A percentile compares a stretch with the other conserved stretches of the same genome.
Evolutionary conservation across 1,284 basidiomycete species (phyloP).

Genomic region (Coriolopsis trogii): DNA sequence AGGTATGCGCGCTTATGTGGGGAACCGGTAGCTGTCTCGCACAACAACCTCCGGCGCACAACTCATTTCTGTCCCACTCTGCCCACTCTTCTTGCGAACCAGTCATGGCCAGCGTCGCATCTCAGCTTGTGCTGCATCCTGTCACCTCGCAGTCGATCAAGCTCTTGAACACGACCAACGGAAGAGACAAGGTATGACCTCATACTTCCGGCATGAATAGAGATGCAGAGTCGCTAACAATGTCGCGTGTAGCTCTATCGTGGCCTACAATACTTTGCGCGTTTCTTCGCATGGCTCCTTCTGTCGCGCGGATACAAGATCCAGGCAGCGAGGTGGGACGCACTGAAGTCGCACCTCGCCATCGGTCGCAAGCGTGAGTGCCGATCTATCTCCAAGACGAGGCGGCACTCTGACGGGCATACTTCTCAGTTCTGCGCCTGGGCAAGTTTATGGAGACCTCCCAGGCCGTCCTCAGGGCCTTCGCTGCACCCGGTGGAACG

Average conservation of each 20-base stretch:
- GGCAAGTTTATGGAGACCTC: slow-evolving; percentile 96
- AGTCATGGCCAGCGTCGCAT: slow-evolving; percentile 64
- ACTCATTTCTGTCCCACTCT: slow-evolving; percentile 1
- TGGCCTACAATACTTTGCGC: slow-evolving; percentile 89
- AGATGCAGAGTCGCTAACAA: neutral
- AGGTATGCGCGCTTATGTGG: slow-evolving; percentile 17
- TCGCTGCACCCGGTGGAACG: slow-evolving; percentile 57
- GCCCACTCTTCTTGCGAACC: slow-evolving; percentile 1
- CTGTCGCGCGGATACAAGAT: slow-evolving; percentile 64
- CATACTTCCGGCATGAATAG: slow-evolving; percentile 8
- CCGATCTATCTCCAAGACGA: slow-evolving; percentile 1
- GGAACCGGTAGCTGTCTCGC: slow-evolving; percentile 7
- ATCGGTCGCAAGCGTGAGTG: slow-evolving; percentile 78
- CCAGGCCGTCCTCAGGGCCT: slow-evolving; percentile 87
- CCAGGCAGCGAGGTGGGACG: slow-evolving; percentile 74
- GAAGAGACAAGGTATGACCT: slow-evolving; percentile 80
- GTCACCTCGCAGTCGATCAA: slow-evolving; percentile 76
- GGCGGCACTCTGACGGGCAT: neutral
- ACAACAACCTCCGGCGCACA: neutral
- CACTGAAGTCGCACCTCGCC: slow-evolving; percentile 80
- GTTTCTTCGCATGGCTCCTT: slow-evolving; percentile 88
- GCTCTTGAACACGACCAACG: slow-evolving; percentile 79
- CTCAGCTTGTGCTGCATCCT: slow-evolving; percentile 86
- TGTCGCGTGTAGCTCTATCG: slow-evolving; percentile 72
- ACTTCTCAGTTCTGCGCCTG: slow-evolving; percentile 78